Evolutionary conservation across 2,329 filamentous ascomycete genomes (phyloP).

Genomic region (Penicillium corylophilum): DNA sequence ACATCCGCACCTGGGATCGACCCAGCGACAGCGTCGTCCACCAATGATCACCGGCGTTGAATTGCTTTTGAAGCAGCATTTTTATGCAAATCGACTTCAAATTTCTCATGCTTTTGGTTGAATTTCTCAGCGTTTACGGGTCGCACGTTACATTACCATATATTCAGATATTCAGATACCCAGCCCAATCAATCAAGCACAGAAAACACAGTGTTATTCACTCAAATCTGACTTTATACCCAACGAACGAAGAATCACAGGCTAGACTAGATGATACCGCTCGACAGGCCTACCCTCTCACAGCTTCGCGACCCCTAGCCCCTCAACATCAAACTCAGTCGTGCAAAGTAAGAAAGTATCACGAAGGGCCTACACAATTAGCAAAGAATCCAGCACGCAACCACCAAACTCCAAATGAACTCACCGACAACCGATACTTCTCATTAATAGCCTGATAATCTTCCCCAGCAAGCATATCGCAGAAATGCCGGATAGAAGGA

Average conservation of each 20-base stretch:
- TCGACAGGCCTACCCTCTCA: slow-evolving; percentile 6
- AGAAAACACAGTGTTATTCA: background rate
- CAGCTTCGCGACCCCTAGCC: slow-evolving; percentile 25
- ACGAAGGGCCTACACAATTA: slow-evolving; percentile 40
- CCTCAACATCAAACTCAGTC: slow-evolving; percentile 49
- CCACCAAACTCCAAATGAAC: slow-evolving; percentile 5
- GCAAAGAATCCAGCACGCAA: background rate
- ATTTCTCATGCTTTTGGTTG: background rate
- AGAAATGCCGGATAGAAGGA: slow-evolving; percentile 61
- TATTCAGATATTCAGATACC: slow-evolving; percentile 17
- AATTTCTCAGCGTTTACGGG: background rate
- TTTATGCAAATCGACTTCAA: background rate
- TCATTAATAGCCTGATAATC: slow-evolving; percentile 62
- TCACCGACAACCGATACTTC: slow-evolving; percentile 48
- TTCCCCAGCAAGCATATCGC: slow-evolving; percentile 58
- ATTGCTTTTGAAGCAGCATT: background rate
- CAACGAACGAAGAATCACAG: background rate
- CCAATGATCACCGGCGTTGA: slow-evolving; percentile 18
- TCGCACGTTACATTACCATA: slow-evolving; percentile 1
- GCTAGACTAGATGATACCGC: background rate
- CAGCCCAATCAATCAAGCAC: slow-evolving; percentile 7
- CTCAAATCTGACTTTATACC: background rate
- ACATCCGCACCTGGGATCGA: slow-evolving; percentile 72
- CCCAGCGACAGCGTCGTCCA: slow-evolving; percentile 49
- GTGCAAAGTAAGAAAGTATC: slow-evolving; percentile 57